Conservation (phyloP, 2,329 filamentous ascomycete species). For the Aspergillus hiratsukae region DNA sequence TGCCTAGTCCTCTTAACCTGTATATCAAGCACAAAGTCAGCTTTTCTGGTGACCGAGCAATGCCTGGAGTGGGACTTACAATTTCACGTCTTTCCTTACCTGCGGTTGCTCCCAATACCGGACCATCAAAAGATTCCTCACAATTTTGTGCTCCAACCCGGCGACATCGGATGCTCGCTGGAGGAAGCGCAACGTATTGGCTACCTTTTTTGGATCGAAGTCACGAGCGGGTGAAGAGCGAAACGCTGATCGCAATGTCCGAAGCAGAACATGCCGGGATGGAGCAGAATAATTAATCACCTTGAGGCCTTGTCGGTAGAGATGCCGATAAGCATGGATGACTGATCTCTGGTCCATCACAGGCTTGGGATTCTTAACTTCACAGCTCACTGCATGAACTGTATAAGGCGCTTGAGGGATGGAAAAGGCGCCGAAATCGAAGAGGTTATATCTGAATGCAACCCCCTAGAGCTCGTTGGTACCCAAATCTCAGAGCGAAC, state of each 20-base stretch:
- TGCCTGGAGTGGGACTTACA: constrained; percentile 23
- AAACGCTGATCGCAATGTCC: constrained; percentile 41
- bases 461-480: background rate
- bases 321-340: constrained; percentile 53
- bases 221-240: constrained; percentile 31
- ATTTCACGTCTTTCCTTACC: constrained; percentile 25
- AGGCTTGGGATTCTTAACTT: constrained; percentile 5
- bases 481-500: background rate
- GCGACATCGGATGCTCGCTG: constrained; percentile 34
- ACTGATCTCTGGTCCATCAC: constrained; percentile 29
- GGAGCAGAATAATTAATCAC: constrained; percentile 56
- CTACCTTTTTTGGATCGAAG: constrained; percentile 37
- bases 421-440: background rate
- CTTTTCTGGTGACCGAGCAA: constrained; percentile 2
- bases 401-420: background rate
- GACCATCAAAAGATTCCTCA: constrained; percentile 42
- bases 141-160: constrained; percentile 45
- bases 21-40: constrained; percentile 15
- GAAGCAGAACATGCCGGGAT: constrained; percentile 50
- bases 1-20: constrained; percentile 27
- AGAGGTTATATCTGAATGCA: background rate
- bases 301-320: constrained; percentile 51
- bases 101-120: constrained; percentile 40
- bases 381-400: constrained; percentile 5
- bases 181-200: constrained; percentile 46